Base-by-base conservation (phyloP, 139 green algal species). In the Coelastrella sp. region DNA sequence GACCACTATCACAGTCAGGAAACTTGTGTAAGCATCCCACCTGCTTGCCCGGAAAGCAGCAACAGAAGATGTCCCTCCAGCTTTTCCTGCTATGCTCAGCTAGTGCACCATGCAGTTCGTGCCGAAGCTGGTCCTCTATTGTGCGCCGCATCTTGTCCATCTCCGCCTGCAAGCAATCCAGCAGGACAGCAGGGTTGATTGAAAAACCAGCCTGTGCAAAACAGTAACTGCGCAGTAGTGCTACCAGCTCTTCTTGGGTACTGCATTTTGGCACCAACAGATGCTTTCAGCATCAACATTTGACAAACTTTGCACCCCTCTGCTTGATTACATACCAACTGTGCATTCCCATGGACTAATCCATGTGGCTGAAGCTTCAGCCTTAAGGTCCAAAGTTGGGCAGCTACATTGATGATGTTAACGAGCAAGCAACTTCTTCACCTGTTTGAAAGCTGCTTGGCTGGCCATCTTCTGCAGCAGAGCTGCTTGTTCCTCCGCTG, bases 1-100 rank as follows among this genome's bases (percentile, higher is more conserved):
- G 45, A 11, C 11, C 45, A 57, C 0, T 57, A 23, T 57, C 15
- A 23, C 11, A 9, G 0, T 57, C 45, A 57, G 45, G 11, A 0
- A 0, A 9, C 45, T 9, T 13, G 11, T 57, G 45, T 57, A 23
- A 13, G 1, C 0, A 0, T 13, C 45, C 66, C 72, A 66, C 72
- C 48, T 23, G 17, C 34, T 66, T 51, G 43, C 59, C 37, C 6
- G 72, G 72, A 7, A 80, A 76, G 78, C 78, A 84, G 78, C 78
- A 84, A 53, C 78, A 84, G 43, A 84, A 76, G 15, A 84, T 62
- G 60, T 74, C 40, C 8, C 62, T n/a, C 78, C 60, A 76, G 60
- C 27, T 63, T 7, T 6, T 32, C 8, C 34, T 50, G 62, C 34
- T 75, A 41, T 76, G 60, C 6, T 32, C n/a, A 8, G 78, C 78